Percentiles rank a stretch among this genome's conserved stretches.
phyloP scores from a whole-genome alignment of 2,329 filamentous ascomycete species.

The Fusarium pseudonygamai region DNA sequence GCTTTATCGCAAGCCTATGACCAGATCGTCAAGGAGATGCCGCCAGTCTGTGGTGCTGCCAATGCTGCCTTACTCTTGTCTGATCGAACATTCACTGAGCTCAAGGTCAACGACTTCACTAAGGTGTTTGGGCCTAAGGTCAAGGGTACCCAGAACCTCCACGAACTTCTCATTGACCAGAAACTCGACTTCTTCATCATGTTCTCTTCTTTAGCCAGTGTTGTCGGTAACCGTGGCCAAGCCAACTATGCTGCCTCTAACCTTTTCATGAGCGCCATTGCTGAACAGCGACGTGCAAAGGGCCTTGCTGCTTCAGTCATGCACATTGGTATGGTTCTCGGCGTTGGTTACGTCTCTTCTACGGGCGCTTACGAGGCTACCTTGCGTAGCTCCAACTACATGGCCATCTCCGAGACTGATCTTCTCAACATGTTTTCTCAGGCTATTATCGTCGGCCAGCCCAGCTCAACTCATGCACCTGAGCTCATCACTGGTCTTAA shows the following conservation, averaged over 20 bases:
- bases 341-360: slow-evolving; percentile 52
- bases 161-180: not conserved
- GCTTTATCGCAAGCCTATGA: slow-evolving; percentile 9
- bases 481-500: slow-evolving; percentile 8
- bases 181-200: slow-evolving; percentile 17
- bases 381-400: not conserved
- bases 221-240: slow-evolving; percentile 13
- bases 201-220: slow-evolving; percentile 2
- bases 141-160: not conserved
- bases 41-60: slow-evolving; percentile 5
- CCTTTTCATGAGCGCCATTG: not conserved
- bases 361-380: not conserved
- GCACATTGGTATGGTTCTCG: slow-evolving; percentile 52
- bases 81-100: not conserved
- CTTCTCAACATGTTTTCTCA: slow-evolving; percentile 34
- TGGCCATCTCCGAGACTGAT: slow-evolving; percentile 44
- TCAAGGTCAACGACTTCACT: not conserved
- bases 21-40: slow-evolving; percentile 16
- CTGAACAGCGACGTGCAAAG: not conserved
- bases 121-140: slow-evolving; percentile 12
- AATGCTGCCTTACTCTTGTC: slow-evolving; percentile 10
- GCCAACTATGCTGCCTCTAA: slow-evolving; percentile 12
- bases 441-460: not conserved
- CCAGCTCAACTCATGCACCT: not conserved
- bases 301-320: slow-evolving; percentile 48